Conservation (phyloP, 305 asterid species). For the Petunia hybrid region DNA sequence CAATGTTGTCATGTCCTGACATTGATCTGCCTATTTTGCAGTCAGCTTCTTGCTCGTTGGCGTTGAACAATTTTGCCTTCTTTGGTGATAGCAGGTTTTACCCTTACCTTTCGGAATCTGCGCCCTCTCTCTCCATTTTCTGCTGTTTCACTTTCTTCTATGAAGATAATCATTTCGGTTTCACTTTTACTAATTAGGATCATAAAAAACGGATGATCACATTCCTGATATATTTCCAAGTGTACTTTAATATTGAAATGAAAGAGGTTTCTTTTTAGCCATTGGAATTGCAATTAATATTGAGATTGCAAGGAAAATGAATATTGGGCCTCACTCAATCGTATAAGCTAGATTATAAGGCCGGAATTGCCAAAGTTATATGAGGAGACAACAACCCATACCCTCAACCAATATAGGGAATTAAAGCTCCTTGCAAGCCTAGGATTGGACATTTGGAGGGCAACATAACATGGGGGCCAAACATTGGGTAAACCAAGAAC, state of each 20-base stretch:
- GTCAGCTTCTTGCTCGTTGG: slow-evolving; percentile 87
- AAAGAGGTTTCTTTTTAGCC: background rate
- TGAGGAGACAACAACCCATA: background rate
- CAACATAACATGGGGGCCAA: slow-evolving; percentile 5
- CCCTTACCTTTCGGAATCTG: slow-evolving; percentile 9
- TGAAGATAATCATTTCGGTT: background rate
- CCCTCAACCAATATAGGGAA: background rate
- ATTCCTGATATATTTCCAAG: background rate
- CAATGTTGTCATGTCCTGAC: slow-evolving; percentile 27
- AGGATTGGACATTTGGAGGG: slow-evolving; percentile 11
- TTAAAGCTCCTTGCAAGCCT: background rate
- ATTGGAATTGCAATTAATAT: slow-evolving; percentile 4
- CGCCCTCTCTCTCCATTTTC: slow-evolving; percentile 34
- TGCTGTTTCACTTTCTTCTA: slow-evolving; percentile 30
- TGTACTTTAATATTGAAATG: background rate
- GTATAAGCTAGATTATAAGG: background rate
- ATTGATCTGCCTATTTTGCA: slow-evolving; percentile 52
- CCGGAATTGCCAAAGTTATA: background rate
- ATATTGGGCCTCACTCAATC: background rate
- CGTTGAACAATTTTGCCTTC: slow-evolving; percentile 81
- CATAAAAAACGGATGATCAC: background rate
- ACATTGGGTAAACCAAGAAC: background rate
- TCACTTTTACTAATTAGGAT: background rate
- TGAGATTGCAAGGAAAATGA: slow-evolving; percentile 17
- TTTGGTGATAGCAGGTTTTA: slow-evolving; percentile 60